Evolutionary conservation across 345 rosid species (phyloP).

Genomic region (Salix arbutifolia): DNA sequence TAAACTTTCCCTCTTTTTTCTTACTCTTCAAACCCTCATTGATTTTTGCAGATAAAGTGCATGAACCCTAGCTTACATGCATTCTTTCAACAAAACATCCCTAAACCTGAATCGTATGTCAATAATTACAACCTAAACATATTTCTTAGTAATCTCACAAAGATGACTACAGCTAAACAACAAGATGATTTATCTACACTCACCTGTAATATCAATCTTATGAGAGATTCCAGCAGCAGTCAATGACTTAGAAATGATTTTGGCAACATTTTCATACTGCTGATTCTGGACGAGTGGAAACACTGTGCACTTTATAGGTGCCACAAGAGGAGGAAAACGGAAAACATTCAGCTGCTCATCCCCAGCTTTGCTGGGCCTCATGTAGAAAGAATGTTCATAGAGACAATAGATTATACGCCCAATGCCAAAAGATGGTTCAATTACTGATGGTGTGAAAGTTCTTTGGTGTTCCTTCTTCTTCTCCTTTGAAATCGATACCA

Average conservation of each 20-base stretch:
- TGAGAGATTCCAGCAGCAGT: conserved; percentile 75
- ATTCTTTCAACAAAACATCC: neutral
- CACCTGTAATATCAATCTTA: conserved; percentile 91
- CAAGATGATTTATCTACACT: neutral
- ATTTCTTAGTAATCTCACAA: neutral
- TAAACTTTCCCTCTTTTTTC: neutral
- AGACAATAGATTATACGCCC: conserved; percentile 93
- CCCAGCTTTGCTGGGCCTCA: conserved; percentile 81
- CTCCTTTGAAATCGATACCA: conserved; percentile 91
- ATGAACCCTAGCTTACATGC: neutral
- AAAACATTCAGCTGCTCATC: conserved; percentile 81
- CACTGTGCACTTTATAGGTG: conserved; percentile 90
- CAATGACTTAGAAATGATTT: conserved; percentile 62
- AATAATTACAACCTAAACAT: neutral
- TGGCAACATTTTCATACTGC: conserved; percentile 73
- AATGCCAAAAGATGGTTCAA: conserved; percentile 93
- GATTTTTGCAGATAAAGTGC: neutral
- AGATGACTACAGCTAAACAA: neutral
- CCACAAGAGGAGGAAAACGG: conserved; percentile 87
- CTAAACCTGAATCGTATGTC: neutral
- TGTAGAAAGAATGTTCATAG: conserved; percentile 82
- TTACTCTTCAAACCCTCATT: neutral
- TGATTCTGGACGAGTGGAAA: conserved; percentile 90
- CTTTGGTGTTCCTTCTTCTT: conserved; percentile 84
- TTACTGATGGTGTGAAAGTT: conserved; percentile 85